These are phyloP conservation scores for Daldinia concentrica DNA, from an alignment of 495 filamentous ascomycete genomes.

Conservation along the genomic window DNA sequence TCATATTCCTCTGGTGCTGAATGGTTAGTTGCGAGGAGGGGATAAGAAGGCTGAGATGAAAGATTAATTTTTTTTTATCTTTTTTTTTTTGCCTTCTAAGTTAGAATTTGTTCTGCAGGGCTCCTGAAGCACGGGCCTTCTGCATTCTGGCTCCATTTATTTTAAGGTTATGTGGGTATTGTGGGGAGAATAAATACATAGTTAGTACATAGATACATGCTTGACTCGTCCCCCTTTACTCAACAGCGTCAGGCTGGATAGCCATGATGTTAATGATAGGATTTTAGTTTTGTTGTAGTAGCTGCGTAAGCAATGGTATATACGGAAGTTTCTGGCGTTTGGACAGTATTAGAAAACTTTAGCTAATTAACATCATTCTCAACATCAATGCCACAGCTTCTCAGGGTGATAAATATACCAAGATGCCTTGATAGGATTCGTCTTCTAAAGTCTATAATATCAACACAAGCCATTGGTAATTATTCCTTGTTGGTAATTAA, in stretches of 20 bases:
- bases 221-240: conserved; percentile 5
- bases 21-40: background rate
- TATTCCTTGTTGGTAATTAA: no score
- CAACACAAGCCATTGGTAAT: no score
- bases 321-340: no score
- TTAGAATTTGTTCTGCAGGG: background rate
- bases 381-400: no score
- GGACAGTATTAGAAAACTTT: no score
- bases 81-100: background rate
- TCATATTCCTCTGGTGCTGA: conserved; percentile 40
- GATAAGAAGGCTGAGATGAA: conserved; percentile 1
- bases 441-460: no score
- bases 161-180: conserved; percentile 17
- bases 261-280: background rate
- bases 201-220: background rate
- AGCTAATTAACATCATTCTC: no score
- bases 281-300: background rate
- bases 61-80: conserved; percentile 2
- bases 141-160: background rate
- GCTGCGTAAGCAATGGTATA: no score
- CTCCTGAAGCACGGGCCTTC: background rate
- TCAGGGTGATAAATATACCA: no score
- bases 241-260: conserved; percentile 3
- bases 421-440: no score
- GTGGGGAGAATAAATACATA: background rate